These are phyloP conservation scores for Amylostereum chailletii DNA, from an alignment of 1,284 basidiomycete genomes.

Conservation along the genomic window DNA sequence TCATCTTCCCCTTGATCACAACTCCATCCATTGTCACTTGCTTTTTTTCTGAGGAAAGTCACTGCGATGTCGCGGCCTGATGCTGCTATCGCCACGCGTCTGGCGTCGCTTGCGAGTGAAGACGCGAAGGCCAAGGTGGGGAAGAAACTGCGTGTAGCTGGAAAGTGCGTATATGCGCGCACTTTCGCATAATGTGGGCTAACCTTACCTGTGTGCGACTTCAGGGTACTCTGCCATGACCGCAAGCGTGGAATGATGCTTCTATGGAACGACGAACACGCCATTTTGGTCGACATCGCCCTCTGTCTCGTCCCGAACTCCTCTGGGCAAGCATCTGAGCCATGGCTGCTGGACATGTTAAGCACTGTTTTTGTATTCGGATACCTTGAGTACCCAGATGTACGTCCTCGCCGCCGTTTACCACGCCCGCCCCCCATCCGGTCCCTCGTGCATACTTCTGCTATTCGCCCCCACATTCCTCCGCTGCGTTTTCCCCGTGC, in stretches of 20 bases:
- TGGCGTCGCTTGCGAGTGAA: background rate
- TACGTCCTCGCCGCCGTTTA: background rate
- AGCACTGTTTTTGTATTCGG: background rate
- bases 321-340: background rate
- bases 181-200: background rate
- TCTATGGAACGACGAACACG: background rate
- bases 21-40: no score
- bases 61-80: background rate
- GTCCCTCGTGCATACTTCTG: background rate
- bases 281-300: background rate
- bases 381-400: background rate
- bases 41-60: background rate
- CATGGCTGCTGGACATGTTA: background rate
- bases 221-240: background rate
- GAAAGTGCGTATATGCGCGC: background rate
- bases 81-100: background rate
- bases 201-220: background rate
- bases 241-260: background rate
- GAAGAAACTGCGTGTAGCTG: background rate
- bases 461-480: background rate
- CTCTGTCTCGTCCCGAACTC: background rate
- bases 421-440: background rate
- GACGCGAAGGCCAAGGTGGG: background rate
- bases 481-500: background rate
- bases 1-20: no score